Evolutionary conservation across 352 stramenopile genomes (phyloP).

Genomic region (Phytophthora citrophthora): DNA sequence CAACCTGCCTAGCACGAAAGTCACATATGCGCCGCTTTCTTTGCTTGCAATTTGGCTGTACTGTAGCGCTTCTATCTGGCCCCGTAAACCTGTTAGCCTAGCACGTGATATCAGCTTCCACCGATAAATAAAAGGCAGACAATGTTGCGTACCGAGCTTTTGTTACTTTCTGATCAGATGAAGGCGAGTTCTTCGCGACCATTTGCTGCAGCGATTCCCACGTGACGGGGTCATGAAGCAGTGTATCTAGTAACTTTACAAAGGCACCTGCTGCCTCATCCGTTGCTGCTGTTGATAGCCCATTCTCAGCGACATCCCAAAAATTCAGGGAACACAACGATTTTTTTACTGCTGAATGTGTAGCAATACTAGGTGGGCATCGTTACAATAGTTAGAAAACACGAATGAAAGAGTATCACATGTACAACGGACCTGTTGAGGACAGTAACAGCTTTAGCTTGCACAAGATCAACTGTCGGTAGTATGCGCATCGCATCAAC

Average conservation of each 20-base stretch:
- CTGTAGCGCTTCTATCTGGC: constrained; percentile 15
- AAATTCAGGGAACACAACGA: constrained; percentile 32
- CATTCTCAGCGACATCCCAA: constrained; percentile 31
- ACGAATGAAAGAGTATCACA: not conserved
- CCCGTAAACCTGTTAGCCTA: constrained; percentile 22
- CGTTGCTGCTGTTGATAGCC: constrained; percentile 14
- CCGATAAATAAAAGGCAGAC: not conserved
- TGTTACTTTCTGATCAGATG: not conserved
- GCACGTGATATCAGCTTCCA: not conserved
- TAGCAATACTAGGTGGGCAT: constrained; percentile 13
- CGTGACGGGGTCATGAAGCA: constrained; percentile 37
- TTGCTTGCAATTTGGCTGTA: constrained; percentile 12
- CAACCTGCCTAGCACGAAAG: constrained; percentile 9
- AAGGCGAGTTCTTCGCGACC: not conserved
- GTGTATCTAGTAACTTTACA: constrained; percentile 44
- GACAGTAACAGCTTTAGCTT: constrained; percentile 59
- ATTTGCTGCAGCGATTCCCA: constrained; percentile 10
- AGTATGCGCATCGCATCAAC: constrained; percentile 44
- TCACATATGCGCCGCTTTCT: constrained; percentile 12
- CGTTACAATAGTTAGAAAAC: not conserved
- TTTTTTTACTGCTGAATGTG: constrained; percentile 38
- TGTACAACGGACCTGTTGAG: constrained; percentile 45
- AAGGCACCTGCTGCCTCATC: constrained; percentile 38
- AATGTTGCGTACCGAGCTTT: constrained; percentile 14
- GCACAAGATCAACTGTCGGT: constrained; percentile 44